A percentile compares a stretch with the other conserved stretches of the same genome.
Conservation (phyloP, 2,329 filamentous ascomycete genomes). For the Fusarium tjaetaba region DNA sequence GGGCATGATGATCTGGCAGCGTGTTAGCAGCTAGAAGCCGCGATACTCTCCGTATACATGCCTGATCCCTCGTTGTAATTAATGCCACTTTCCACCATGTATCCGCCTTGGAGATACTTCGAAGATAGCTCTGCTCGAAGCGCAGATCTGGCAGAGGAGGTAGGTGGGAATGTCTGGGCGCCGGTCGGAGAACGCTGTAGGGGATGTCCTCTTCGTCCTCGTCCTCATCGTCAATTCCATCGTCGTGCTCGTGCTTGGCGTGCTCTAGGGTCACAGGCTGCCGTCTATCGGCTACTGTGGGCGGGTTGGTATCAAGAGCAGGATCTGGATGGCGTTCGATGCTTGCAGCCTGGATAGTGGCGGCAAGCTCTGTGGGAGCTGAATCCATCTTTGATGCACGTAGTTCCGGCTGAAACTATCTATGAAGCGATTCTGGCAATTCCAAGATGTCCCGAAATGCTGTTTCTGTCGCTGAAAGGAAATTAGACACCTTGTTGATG, state of each 20-base stretch:
- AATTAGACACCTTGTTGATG: not conserved
- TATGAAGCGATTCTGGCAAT: not conserved
- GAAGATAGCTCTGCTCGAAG: conserved; percentile 98
- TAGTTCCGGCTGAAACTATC: not conserved
- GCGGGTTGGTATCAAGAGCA: conserved; percentile 80
- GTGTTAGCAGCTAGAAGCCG: not conserved
- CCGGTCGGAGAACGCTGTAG: conserved; percentile 69
- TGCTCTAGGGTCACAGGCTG: conserved; percentile 43
- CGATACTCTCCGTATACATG: conserved; percentile 50
- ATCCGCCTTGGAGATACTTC: conserved; percentile 83
- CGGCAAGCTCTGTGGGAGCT: conserved; percentile 75
- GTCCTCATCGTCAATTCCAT: conserved; percentile 55
- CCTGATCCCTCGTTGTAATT: conserved; percentile 91
- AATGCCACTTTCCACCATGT: conserved; percentile 81
- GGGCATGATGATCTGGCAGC: conserved; percentile 78
- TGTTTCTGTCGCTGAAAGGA: not conserved
- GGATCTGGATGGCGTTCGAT: conserved; percentile 79
- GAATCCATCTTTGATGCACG: conserved; percentile 58
- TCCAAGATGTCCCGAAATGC: not conserved
- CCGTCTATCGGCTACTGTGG: conserved; percentile 74
- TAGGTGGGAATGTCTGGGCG: conserved; percentile 58
- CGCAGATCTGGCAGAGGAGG: conserved; percentile 85
- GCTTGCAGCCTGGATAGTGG: conserved; percentile 82
- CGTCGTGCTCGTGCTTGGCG: conserved; percentile 34
- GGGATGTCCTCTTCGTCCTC: conserved; percentile 71